A percentile compares a stretch with the other conserved stretches of the same genome.
These are phyloP conservation scores for Kodamaea derodonti DNA, from an alignment of 1,139 yeast genomes.

Conservation along the genomic window DNA sequence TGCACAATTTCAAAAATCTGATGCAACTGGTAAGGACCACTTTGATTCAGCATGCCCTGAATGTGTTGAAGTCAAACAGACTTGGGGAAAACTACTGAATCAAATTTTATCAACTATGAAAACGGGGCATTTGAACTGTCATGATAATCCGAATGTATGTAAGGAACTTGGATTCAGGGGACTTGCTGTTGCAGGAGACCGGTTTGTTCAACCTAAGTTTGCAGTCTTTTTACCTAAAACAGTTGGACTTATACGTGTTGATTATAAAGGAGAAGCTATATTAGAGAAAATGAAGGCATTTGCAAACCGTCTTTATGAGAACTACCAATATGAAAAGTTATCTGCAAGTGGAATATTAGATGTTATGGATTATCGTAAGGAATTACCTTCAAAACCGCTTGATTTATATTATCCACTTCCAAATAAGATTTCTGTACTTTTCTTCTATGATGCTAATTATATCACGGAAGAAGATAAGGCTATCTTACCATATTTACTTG, in stretches of 20 bases:
- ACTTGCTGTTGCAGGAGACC: conserved; percentile 6
- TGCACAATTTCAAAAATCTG: conserved; percentile 37
- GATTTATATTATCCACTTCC: conserved; percentile 39
- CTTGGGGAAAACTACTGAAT: conserved; percentile 58
- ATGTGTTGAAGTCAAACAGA: conserved; percentile 46
- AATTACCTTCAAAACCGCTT: conserved; percentile 30
- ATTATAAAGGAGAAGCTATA: conserved; percentile 26
- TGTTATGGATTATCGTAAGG: conserved; percentile 36
- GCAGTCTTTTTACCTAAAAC: conserved; percentile 40
- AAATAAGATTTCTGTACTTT: conserved; percentile 48
- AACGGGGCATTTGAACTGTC: conserved; percentile 62
- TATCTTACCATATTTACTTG: conserved; percentile 55
- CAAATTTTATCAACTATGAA: conserved; percentile 39
- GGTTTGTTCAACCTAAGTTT: conserved; percentile 21
- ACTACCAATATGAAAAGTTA: conserved; percentile 37
- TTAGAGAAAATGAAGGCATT: conserved; percentile 31
- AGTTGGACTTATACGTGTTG: conserved; percentile 32
- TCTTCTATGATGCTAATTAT: conserved; percentile 49
- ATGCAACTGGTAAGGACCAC: conserved; percentile 27
- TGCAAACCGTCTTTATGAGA: conserved; percentile 31
- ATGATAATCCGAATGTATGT: conserved; percentile 47
- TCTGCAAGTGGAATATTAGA: conserved; percentile 35
- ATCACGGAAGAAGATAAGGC: conserved; percentile 57
- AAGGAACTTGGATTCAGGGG: conserved; percentile 39
- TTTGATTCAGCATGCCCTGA: conserved; percentile 42